These are phyloP conservation scores for Xylaria flabelliformis DNA, from an alignment of 495 filamentous ascomycete genomes.

Conservation along the genomic window DNA sequence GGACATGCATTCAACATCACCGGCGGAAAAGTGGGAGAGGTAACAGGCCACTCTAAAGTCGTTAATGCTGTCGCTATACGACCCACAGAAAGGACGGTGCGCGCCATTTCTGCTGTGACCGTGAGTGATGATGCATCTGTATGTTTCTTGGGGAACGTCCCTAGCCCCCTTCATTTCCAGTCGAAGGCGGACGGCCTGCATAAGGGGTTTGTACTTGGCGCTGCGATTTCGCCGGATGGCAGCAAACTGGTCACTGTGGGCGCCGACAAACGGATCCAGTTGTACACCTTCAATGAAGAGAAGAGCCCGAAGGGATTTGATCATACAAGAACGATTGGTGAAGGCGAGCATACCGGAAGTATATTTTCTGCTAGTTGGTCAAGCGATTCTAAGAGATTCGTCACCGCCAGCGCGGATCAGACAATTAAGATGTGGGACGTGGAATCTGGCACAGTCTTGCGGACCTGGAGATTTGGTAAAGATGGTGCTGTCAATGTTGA, in stretches of 20 bases:
- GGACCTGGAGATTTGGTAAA: slow-evolving; percentile 87
- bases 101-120: slow-evolving; percentile 88
- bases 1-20: slow-evolving; percentile 95
- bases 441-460: slow-evolving; percentile 73
- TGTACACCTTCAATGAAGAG: slow-evolving; percentile 59
- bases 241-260: slow-evolving; percentile 84
- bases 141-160: slow-evolving; percentile 91
- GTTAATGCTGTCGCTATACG: slow-evolving; percentile 92
- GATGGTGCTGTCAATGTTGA: slow-evolving; percentile 76
- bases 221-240: slow-evolving; percentile 91
- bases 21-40: slow-evolving; percentile 93
- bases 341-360: slow-evolving; percentile 85
- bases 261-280: slow-evolving; percentile 84
- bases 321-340: slow-evolving; percentile 74
- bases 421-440: slow-evolving; percentile 91
- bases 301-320: slow-evolving; percentile 90
- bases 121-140: slow-evolving; percentile 87
- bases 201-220: slow-evolving; percentile 85
- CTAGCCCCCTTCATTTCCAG: slow-evolving; percentile 82
- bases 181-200: slow-evolving; percentile 76
- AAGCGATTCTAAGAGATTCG: slow-evolving; percentile 85
- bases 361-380: slow-evolving; percentile 93
- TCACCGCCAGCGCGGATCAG: slow-evolving; percentile 90
- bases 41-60: slow-evolving; percentile 84
- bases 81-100: slow-evolving; percentile 87